A percentile compares a stretch with the other conserved stretches of the same genome.
Evolutionary conservation across 257 asterid species (phyloP).

Genomic region (Nicotiana paniculata): DNA sequence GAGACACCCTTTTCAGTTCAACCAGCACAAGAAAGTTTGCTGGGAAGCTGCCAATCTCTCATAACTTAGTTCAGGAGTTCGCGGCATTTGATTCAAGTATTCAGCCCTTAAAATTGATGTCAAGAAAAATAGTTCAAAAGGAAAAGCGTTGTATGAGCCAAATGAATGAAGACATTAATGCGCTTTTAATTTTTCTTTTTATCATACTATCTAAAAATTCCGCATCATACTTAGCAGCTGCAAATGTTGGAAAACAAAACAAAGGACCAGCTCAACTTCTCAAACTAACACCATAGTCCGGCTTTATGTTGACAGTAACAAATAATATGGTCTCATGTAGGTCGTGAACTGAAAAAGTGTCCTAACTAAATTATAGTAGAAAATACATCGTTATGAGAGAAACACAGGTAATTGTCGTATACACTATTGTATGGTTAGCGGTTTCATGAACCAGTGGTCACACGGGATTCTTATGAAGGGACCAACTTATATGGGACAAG

Average conservation of each 20-base stretch:
- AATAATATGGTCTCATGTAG: not conserved
- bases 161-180: not conserved
- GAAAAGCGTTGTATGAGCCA: not conserved
- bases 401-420: not conserved
- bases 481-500: not conserved
- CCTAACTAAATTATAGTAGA: not conserved
- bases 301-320: not conserved
- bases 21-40: not conserved
- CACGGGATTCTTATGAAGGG: not conserved
- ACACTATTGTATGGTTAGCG: not conserved
- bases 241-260: not conserved
- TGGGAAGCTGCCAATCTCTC: not conserved
- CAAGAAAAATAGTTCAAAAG: not conserved
- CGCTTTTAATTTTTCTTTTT: not conserved
- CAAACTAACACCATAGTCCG: not conserved
- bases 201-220: not conserved
- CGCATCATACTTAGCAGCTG: not conserved
- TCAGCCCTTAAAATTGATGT: not conserved
- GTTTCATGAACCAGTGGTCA: not conserved
- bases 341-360: not conserved
- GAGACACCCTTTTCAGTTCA: not conserved
- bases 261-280: not conserved
- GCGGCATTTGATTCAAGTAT: not conserved
- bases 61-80: not conserved
- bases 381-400: not conserved